phyloP scores from a whole-genome alignment of 2,329 filamentous ascomycete genomes.

The Trichoderma harzianum region DNA sequence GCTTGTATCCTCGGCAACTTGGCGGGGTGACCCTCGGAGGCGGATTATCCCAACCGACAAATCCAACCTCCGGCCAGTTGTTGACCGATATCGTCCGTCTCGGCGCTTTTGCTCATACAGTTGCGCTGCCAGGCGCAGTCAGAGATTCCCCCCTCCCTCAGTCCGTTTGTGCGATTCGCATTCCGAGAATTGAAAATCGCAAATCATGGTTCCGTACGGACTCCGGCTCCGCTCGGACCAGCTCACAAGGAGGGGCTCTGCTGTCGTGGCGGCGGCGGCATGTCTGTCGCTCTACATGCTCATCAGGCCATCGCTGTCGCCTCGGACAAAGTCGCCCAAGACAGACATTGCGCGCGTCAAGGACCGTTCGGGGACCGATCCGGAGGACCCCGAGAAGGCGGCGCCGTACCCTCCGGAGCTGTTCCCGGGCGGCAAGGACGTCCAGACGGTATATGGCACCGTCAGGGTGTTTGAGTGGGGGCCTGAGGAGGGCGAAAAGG shows the following conservation, averaged over 20 bases:
- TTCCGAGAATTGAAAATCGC: background rate
- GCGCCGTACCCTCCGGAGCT: constrained; percentile 66
- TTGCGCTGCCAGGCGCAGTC: background rate
- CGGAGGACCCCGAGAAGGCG: background rate
- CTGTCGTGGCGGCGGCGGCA: constrained; percentile 23
- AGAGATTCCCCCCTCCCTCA: background rate
- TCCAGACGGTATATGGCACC: constrained; percentile 66
- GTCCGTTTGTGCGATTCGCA: background rate
- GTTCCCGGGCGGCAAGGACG: constrained; percentile 66
- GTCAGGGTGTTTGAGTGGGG: constrained; percentile 80
- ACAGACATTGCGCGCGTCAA: constrained; percentile 7
- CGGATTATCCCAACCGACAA: background rate
- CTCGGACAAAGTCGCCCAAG: constrained; percentile 14
- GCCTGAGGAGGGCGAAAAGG: constrained; percentile 64
- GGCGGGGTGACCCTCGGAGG: constrained; percentile 10
- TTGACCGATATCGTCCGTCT: background rate
- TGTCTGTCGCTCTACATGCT: constrained; percentile 38
- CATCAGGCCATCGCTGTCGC: constrained; percentile 26
- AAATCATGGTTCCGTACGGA: constrained; percentile 15
- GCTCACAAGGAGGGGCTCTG: constrained; percentile 8
- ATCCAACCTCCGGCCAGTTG: background rate
- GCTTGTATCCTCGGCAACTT: background rate
- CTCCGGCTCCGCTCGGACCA: constrained; percentile 8
- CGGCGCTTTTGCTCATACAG: background rate
- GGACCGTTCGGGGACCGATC: background rate